Base-by-base conservation (phyloP, 2,329 filamentous ascomycete species). In the Penicillium digitatum region DNA sequence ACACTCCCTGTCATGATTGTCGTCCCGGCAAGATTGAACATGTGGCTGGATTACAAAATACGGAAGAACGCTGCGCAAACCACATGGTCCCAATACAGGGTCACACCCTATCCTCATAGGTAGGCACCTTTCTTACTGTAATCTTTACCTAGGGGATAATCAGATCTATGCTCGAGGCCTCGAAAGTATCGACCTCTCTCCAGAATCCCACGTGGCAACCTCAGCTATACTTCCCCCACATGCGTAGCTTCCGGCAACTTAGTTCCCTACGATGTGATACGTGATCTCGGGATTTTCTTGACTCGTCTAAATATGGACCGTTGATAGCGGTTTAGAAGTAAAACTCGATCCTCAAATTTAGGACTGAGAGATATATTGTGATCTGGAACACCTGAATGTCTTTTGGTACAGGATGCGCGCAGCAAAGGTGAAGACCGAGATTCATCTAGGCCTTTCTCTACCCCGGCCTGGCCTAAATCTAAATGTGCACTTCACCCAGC, bases 201-300 rank as follows among this genome's bases (percentile, higher is more conserved):
- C 18, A n/a, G 31, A 2, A 44, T 51, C 51, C 47, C 52, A 54
- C 47, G 52, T 54, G 52, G 47, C 52, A 37, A 44, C 39, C 47
- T 51, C 34, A 50, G 46, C 22, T 26, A 49, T 37, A 9, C 38
- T 18, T 44, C 32, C 52, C 52, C 52, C 52, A 54, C 52, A 44
- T 51, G 27, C 20, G 40, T 39, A 40, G 43, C 43, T 48, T 32
- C 34, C 26, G n/a, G 14, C 11, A 50, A 20, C 27, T 51, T 38
- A 8, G 27, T 12, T 7, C 26, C 24, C 14, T 26, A 8, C 18
- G 32, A 49, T 48, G 44, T 53, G 44, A 53, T 42, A 42, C 22
- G 18, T 47, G 16, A 16, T 39, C 5, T 20, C n/a, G 44, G 37
- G 44, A 42, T 35, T 35, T 18, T 16, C 10, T 48, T 35, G 1